Conservation (phyloP, 768 basidiomycete species). For the Podaxis carcinomalis region DNA sequence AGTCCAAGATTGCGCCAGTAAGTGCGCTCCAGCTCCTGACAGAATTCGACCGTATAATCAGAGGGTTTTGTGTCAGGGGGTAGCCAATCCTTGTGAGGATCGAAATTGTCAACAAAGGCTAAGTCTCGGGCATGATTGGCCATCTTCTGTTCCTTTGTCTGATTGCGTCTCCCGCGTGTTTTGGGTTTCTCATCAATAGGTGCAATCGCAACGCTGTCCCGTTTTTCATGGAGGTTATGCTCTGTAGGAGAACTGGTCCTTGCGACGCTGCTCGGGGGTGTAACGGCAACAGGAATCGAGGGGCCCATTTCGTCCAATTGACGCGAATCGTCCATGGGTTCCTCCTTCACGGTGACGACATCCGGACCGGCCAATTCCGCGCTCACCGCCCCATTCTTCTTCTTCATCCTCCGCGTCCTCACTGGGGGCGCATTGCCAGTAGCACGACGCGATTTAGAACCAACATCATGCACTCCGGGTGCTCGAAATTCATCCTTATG, state of each 20-base stretch:
- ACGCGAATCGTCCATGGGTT: conserved; percentile 35
- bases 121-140: conserved; percentile 42
- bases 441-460: conserved; percentile 40
- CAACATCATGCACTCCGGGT: conserved; percentile 68
- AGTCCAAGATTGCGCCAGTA: conserved; percentile 92
- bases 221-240: neutral
- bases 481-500: conserved; percentile 66
- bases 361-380: conserved; percentile 43
- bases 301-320: conserved; percentile 18
- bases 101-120: conserved; percentile 66
- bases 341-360: conserved; percentile 40
- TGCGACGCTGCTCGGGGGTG: conserved; percentile 37
- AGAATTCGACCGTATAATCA: conserved; percentile 89
- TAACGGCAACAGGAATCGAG: conserved; percentile 19
- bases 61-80: conserved; percentile 64
- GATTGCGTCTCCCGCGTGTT: conserved; percentile 6
- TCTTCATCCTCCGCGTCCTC: conserved; percentile 35
- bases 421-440: conserved; percentile 25
- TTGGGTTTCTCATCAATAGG: conserved; percentile 21
- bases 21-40: conserved; percentile 79
- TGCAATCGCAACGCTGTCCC: conserved; percentile 3
- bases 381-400: conserved; percentile 33
- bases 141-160: conserved; percentile 24
- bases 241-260: conserved; percentile 19
- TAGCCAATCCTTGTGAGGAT: conserved; percentile 74